Evolutionary conservation across 129 eudicot genomes (phyloP), one percentile per base, ranked within the genome.

Genomic region (Chrysanthemum lavandulifolium): DNA sequence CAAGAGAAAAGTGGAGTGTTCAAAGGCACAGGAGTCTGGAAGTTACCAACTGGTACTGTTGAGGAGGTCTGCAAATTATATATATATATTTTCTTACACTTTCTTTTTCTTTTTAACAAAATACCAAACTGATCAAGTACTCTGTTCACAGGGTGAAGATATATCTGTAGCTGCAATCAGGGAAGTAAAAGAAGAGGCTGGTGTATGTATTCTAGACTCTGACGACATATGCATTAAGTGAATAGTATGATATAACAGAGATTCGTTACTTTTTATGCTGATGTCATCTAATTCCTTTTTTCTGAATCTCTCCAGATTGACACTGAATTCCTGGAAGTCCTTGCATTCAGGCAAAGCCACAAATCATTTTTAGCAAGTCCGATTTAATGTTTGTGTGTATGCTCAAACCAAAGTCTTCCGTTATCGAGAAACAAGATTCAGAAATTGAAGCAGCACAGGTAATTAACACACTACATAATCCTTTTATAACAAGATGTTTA

Each of bases 131-230:
- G 49, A 72, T 65, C 31, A 65, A 71, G 29, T 58, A 60, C 67
- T 71, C 10, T 58, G 10, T 7, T 16, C 25, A 49, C 68, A 86
- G 91, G 89, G 92, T 45, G 92, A 84, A 84, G 85, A 82, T 76
- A 27, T 87, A 72, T 56, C 85, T 31, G 71, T 58, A 27, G 92
- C 89, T 64, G 89, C 89, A 63, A 62, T 82, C n/a, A 84, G 92
- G 1, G 92, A 87, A 74, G 89, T 87, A 67, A 84, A 82, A 81
- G 92, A 87, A 84, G 92, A 87, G 76, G 18, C 92, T 60, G 92
- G 87, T 48, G 92, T 87, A 87, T 79, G 89, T 82, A 54, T 64
- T 65, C n/a, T 57, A 4, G 4, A 29, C 11, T 53, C 3, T 47
- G 18, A 52, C 49, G 21, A 49, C 9, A 6, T 29, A 31, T 53